Evolutionary conservation across 2,329 filamentous ascomycete species (phyloP), one percentile per base, ranked within the genome.

Genomic region (Colletotrichum sp.): DNA sequence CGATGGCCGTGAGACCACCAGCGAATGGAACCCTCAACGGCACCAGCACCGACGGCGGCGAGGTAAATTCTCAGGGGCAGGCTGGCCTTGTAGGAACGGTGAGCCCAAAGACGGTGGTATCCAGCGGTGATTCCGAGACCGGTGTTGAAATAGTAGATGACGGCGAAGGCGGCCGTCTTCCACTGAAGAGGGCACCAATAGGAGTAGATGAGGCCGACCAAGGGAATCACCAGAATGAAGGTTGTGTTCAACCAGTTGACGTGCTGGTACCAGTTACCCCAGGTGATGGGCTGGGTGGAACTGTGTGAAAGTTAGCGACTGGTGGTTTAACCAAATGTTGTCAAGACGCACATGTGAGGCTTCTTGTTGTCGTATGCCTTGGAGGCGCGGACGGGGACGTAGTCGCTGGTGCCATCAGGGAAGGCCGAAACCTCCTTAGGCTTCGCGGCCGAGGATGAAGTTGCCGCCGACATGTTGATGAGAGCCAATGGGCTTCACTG

Each of bases 181-280:
- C 89, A 85, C 66, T 91, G 88, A 39, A 96, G 87, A 71, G 95
- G 95, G 61, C 95, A 93, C 93, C 94, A 98, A 86, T 94, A 92
- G 67, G 95, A 90, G 70, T 92, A 90, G 80, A 97, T 85, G 82
- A 94, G 90, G 77, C 96, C 96, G 74, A 91, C 88, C 64, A 96
- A 77, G 56, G 96, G 96, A 61, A 98, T 90, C 79, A 94, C 89
- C 78, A 97, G 85, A 83, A 98, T 96, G 84, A 98, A 91, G 77
- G 89, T 90, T 77, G 95, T 93, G 85, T 98, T 98, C 79, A 98
- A 90, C 95, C 96, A 98, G 90, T 98, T 96, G 88, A 98, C 91
- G 83, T 98, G 96, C 87, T 96, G 94, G 87, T 96, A 93, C 94
- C 95, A 97, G 88, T 98, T 98, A 81, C 89, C 88, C 85, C 89